These are phyloP conservation scores for Arthrocladium fulminans DNA, from an alignment of 2,329 filamentous ascomycete genomes.

Conservation along the genomic window DNA sequence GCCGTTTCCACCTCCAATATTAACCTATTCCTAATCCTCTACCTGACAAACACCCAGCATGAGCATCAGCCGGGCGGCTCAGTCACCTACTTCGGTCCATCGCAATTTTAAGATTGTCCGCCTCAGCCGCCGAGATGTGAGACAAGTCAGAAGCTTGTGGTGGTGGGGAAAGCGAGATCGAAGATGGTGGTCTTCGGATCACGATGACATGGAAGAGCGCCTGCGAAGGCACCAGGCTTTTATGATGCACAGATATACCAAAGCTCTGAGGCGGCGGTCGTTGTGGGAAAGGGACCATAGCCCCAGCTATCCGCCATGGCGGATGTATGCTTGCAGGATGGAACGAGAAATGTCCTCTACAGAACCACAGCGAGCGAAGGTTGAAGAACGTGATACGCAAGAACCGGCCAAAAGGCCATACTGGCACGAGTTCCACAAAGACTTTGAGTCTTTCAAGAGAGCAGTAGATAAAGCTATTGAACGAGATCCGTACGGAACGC, in stretches of 20 bases:
- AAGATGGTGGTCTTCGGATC: constrained; percentile 8
- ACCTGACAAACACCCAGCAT: background rate
- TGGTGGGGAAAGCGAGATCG: constrained; percentile 19
- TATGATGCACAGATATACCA: constrained; percentile 21
- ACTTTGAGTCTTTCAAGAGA: constrained; percentile 31
- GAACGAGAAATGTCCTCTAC: constrained; percentile 11
- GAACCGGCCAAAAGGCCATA: background rate
- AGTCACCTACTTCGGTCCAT: constrained; percentile 4
- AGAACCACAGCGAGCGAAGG: constrained; percentile 2
- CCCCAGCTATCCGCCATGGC: constrained; percentile 7
- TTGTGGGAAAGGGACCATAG: constrained; percentile 20
- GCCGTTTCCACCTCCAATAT: background rate
- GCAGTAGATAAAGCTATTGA: constrained; percentile 29
- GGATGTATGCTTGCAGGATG: constrained; percentile 6
- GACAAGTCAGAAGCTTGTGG: constrained; percentile 19
- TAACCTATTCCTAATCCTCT: background rate
- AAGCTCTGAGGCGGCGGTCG: constrained; percentile 15
- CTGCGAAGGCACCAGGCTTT: constrained; percentile 18
- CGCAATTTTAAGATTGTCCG: background rate
- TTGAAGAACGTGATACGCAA: constrained; percentile 9
- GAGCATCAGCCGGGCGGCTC: constrained; percentile 3
- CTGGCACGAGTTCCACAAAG: constrained; percentile 13
- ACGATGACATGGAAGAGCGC: constrained; percentile 19
- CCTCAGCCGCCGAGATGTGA: constrained; percentile 1
- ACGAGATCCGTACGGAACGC: constrained; percentile 31